These are phyloP conservation scores for Thyridium curvatum DNA, from an alignment of 2,329 filamentous ascomycete genomes.

Conservation along the genomic window DNA sequence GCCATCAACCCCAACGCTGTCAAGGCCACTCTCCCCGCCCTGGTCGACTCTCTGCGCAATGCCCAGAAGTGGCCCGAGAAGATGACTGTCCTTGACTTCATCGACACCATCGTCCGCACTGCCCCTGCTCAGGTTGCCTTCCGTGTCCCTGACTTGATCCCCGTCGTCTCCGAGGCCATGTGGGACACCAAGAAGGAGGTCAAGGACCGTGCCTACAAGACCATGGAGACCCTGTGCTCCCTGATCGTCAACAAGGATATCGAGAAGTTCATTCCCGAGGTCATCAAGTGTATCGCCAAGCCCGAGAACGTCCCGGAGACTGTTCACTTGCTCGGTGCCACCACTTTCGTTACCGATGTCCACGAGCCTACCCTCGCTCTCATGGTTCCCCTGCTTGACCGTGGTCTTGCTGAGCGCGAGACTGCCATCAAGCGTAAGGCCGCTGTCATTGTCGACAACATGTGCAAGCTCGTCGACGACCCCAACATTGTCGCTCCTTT, in stretches of 20 bases:
- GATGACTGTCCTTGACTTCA: slow-evolving; percentile 88
- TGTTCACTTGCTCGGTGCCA: slow-evolving; percentile 96
- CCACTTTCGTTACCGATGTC: slow-evolving; percentile 98
- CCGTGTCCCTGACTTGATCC: slow-evolving; percentile 90
- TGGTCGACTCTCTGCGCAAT: slow-evolving; percentile 82
- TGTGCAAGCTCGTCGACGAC: slow-evolving; percentile 99
- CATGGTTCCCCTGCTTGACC: slow-evolving; percentile 98
- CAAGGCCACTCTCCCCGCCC: slow-evolving; percentile 80
- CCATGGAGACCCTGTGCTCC: slow-evolving; percentile 96
- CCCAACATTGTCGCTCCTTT: slow-evolving; percentile 98
- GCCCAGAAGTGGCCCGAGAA: slow-evolving; percentile 99
- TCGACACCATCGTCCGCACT: slow-evolving; percentile 77
- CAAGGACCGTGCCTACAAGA: slow-evolving; percentile 94
- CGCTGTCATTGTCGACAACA: slow-evolving; percentile 99
- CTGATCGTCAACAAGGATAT: slow-evolving; percentile 99
- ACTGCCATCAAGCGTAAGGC: slow-evolving; percentile 99
- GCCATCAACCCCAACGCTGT: slow-evolving; percentile 91
- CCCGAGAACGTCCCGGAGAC: slow-evolving; percentile 99
- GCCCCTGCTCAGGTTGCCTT: slow-evolving; percentile 80
- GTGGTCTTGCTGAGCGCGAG: slow-evolving; percentile 97
- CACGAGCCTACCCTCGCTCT: slow-evolving; percentile 97
- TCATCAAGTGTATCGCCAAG: slow-evolving; percentile 99
- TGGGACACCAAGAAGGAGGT: slow-evolving; percentile 99
- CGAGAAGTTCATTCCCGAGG: slow-evolving; percentile 97
- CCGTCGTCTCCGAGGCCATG: slow-evolving; percentile 96